phyloP scores from a whole-genome alignment of 108 stramenopile species.

The Nitzschia sp. region DNA sequence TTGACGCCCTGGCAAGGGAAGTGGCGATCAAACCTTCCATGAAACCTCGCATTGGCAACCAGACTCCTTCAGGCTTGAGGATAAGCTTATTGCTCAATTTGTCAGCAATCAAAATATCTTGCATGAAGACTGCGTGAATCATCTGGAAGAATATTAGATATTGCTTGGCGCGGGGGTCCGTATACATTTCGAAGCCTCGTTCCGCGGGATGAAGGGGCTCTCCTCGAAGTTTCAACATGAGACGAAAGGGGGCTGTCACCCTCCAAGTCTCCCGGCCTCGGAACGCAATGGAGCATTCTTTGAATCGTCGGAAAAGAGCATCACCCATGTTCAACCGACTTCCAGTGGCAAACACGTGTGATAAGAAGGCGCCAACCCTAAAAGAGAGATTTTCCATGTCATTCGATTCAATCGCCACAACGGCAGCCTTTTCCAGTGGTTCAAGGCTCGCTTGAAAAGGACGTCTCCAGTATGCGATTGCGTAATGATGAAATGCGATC shows the following conservation, averaged over 20 bases:
- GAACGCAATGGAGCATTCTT: constrained; percentile 11
- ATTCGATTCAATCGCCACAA: not conserved
- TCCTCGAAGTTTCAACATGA: not conserved
- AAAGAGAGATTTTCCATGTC: constrained; percentile 29
- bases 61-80: constrained; percentile 21
- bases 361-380: constrained; percentile 22
- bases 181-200: not conserved
- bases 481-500: constrained; percentile 1
- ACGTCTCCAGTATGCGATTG: constrained; percentile 7
- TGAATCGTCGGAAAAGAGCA: constrained; percentile 1
- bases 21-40: constrained; percentile 25
- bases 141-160: constrained; percentile 28
- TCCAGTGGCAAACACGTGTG: constrained; percentile 12
- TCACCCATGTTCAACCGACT: constrained; percentile 4
- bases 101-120: constrained; percentile 21
- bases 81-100: constrained; percentile 6
- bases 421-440: not conserved
- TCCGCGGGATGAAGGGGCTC: not conserved
- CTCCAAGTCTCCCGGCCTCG: not conserved
- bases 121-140: constrained; percentile 21
- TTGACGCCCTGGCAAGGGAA: not conserved
- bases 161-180: constrained; percentile 13
- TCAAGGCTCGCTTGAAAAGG: constrained; percentile 9
- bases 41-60: constrained; percentile 19
- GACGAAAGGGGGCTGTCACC: not conserved